These are phyloP conservation scores for Fusarium protoensiforme DNA, from an alignment of 2,329 filamentous ascomycete species.

Conservation along the genomic window DNA sequence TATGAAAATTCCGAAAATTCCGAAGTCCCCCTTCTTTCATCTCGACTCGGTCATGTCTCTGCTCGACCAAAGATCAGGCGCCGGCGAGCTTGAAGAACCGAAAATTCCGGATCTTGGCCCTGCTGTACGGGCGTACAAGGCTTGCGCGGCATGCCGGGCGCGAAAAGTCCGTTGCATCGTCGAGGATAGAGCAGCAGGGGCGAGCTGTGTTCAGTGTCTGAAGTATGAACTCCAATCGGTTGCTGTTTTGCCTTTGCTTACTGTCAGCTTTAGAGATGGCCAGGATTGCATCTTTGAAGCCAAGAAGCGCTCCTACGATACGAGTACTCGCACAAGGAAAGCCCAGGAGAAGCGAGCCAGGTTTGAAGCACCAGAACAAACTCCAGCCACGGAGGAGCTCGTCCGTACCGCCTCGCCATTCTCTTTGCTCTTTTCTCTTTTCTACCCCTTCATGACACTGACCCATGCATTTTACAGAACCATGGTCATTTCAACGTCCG, in stretches of 20 bases:
- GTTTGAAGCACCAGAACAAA: not conserved
- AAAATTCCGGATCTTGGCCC: not conserved
- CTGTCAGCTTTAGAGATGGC: not conserved
- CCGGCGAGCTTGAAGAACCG: not conserved
- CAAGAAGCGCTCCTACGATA: not conserved
- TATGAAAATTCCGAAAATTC: slow-evolving; percentile 8
- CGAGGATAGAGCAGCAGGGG: not conserved
- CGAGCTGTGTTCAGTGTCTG: not conserved
- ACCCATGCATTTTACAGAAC: not conserved
- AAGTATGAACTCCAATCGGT: not conserved
- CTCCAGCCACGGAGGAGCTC: too few relatives aligned
- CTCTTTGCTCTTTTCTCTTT: not conserved
- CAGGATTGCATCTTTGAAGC: not conserved
- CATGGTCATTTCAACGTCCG: not conserved
- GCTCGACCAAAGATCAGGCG: not conserved
- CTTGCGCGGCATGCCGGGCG: not conserved
- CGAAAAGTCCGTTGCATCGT: slow-evolving; percentile 4
- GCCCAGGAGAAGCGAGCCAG: slow-evolving; percentile 2
- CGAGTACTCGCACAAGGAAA: not conserved
- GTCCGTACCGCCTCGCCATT: too few relatives aligned
- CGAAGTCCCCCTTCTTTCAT: not conserved
- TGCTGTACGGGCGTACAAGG: not conserved
- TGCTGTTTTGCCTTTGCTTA: not conserved
- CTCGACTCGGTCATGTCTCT: not conserved
- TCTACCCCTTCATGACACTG: not conserved